Evolutionary conservation across 129 eudicot genomes (phyloP).

Genomic region (Heracleum sosnowskyi): DNA sequence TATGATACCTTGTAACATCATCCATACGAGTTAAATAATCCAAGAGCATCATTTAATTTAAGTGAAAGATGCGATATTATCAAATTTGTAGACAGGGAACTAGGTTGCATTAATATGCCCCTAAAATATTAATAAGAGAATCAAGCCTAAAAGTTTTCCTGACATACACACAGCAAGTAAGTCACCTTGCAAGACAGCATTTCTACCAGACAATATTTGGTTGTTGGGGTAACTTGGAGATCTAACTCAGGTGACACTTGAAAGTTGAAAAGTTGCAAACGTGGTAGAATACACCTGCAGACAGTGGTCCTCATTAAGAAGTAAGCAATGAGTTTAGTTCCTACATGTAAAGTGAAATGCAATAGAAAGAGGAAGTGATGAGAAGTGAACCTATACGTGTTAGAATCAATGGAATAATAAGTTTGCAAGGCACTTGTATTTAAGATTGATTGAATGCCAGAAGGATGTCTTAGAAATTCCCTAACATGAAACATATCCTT

Average conservation of each 20-base stretch:
- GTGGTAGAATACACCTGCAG: conserved; percentile 73
- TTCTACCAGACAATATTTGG: conserved; percentile 71
- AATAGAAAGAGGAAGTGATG: background rate
- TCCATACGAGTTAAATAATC: background rate
- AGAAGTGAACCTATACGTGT: conserved; percentile 57
- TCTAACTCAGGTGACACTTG: conserved; percentile 78
- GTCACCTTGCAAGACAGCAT: conserved; percentile 91
- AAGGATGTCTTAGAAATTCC: conserved; percentile 70
- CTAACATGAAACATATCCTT: conserved; percentile 34
- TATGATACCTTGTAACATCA: background rate
- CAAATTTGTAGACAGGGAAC: background rate
- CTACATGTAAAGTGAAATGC: no score
- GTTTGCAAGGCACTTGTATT: conserved; percentile 57
- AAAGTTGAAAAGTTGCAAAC: conserved; percentile 58
- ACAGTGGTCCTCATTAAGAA: conserved; percentile 8
- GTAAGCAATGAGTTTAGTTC: background rate
- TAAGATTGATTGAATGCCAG: conserved; percentile 71
- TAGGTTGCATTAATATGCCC: background rate
- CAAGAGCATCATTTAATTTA: background rate
- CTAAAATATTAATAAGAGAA: background rate
- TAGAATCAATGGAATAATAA: conserved; percentile 53
- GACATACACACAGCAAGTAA: background rate
- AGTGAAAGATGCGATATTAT: background rate
- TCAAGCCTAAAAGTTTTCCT: background rate
- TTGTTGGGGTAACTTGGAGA: conserved; percentile 64